Evolutionary conservation across 306 rosid species (phyloP).

Genomic region (Cajanus cajan): DNA sequence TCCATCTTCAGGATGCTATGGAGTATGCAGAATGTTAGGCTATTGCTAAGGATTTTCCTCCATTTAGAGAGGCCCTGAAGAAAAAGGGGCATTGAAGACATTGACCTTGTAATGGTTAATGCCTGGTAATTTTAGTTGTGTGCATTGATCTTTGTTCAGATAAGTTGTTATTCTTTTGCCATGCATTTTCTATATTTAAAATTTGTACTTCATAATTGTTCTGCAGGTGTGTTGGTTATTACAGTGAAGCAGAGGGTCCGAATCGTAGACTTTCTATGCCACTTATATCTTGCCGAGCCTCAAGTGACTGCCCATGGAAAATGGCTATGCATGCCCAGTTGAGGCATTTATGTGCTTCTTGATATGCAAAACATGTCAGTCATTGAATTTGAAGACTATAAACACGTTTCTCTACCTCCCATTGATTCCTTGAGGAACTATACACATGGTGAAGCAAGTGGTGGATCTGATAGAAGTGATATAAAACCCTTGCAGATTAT

Average conservation of each 20-base stretch:
- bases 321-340: conserved; percentile 89
- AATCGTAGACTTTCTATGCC: conserved; percentile 72
- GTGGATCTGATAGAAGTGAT: conserved; percentile 86
- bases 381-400: conserved; percentile 75
- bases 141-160: conserved; percentile 3
- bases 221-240: conserved; percentile 82
- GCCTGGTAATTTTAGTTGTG: conserved; percentile 53
- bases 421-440: conserved; percentile 85
- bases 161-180: neutral
- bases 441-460: conserved; percentile 82
- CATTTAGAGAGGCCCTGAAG: conserved; percentile 87
- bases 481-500: conserved; percentile 66
- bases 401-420: conserved; percentile 79
- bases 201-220: neutral
- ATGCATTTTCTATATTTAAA: conserved; percentile 2
- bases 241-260: conserved; percentile 73
- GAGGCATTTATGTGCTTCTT: conserved; percentile 77
- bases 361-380: conserved; percentile 88
- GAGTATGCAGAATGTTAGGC: conserved; percentile 95
- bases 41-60: conserved; percentile 73
- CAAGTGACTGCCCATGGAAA: conserved; percentile 92
- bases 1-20: conserved; percentile 64
- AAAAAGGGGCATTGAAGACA: conserved; percentile 85
- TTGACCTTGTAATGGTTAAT: conserved; percentile 93
- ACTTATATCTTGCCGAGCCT: conserved; percentile 75